These are phyloP conservation scores for Plantago ovata DNA, from an alignment of 257 asterid genomes.

Conservation along the genomic window DNA sequence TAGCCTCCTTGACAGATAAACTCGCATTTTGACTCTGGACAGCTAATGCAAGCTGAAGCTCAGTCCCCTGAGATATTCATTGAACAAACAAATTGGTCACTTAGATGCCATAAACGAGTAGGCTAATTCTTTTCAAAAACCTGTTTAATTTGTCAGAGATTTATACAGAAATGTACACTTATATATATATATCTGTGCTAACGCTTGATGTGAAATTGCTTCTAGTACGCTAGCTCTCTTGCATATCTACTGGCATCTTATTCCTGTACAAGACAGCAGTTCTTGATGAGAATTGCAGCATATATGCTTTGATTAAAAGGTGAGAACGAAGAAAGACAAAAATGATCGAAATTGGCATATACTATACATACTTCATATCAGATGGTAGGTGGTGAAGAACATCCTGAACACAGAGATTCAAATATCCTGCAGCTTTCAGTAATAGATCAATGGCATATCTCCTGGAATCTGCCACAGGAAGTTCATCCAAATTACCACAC, in stretches of 20 bases:
- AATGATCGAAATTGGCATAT: not conserved
- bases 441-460: conserved; percentile 68
- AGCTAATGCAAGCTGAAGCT: conserved; percentile 78
- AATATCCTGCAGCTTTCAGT: conserved; percentile 71
- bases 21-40: conserved; percentile 74
- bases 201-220: conserved; percentile 60
- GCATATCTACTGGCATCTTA: conserved; percentile 58
- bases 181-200: conserved; percentile 70
- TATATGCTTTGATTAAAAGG: not conserved
- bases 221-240: conserved; percentile 47
- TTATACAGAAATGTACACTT: not conserved
- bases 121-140: too few species aligned
- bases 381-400: conserved; percentile 49
- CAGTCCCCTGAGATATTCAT: conserved; percentile 61
- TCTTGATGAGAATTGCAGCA: not conserved
- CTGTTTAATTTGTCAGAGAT: too few species aligned
- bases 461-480: conserved; percentile 61
- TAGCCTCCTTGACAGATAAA: conserved; percentile 79
- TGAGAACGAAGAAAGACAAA: not conserved
- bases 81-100: not conserved
- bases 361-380: conserved; percentile 46
- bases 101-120: not conserved
- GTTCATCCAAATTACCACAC: not conserved
- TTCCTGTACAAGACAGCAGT: conserved; percentile 33
- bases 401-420: conserved; percentile 55